These are phyloP conservation scores for Plasmodium falciparum DNA, from an alignment of 169 alveolate species.

Conservation along the genomic window DNA sequence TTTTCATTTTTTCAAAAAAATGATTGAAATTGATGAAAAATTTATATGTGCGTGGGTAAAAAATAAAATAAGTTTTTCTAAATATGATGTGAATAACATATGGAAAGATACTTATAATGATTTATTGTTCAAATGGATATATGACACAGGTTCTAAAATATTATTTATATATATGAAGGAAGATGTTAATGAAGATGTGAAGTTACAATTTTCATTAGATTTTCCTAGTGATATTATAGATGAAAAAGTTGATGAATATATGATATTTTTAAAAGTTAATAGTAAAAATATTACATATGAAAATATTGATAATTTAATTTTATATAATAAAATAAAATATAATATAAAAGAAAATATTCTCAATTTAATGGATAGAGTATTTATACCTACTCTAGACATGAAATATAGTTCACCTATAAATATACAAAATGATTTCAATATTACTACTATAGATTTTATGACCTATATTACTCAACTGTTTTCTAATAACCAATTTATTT, in stretches of 20 bases:
- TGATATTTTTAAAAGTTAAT: constrained; percentile 37
- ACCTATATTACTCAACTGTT: constrained; percentile 64
- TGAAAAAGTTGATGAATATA: constrained; percentile 64
- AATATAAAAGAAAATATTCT: constrained; percentile 61
- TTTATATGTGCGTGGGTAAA: constrained; percentile 57
- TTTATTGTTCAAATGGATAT: constrained; percentile 39
- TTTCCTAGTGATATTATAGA: constrained; percentile 59
- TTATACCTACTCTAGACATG: constrained; percentile 61
- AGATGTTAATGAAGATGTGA: constrained; percentile 14
- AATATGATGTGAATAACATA: constrained; percentile 24
- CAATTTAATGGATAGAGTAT: constrained; percentile 65
- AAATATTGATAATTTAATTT: constrained; percentile 48
- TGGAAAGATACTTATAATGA: constrained; percentile 66
- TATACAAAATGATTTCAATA: constrained; percentile 68
- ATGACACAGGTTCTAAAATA: constrained; percentile 25
- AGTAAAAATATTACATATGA: constrained; percentile 57
- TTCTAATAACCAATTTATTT: constrained; percentile 49
- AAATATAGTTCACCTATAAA: constrained; percentile 56
- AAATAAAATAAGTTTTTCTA: constrained; percentile 58
- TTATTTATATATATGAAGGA: constrained; percentile 40
- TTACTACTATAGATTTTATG: constrained; percentile 73
- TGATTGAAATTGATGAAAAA: constrained; percentile 44
- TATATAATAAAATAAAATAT: constrained; percentile 60
- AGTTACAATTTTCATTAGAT: constrained; percentile 48
- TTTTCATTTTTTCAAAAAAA: constrained; percentile 13